phyloP scores from a whole-genome alignment of 192 early-diverging fungal species.

The Entomortierella beljakovae region DNA sequence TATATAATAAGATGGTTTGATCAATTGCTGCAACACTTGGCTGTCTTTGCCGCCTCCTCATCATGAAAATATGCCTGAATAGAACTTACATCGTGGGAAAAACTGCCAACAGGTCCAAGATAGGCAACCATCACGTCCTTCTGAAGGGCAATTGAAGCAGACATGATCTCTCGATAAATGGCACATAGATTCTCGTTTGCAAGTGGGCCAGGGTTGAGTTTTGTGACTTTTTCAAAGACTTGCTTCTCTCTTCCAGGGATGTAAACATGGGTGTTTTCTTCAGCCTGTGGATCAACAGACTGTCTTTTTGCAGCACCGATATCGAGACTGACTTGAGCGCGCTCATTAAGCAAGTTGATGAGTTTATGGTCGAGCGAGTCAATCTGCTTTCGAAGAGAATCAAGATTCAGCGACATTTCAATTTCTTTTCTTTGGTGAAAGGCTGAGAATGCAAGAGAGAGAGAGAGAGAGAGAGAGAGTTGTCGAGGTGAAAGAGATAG shows the following conservation, averaged over 20 bases:
- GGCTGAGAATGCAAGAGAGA: background rate
- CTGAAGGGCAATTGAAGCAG: constrained; percentile 87
- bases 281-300: constrained; percentile 23
- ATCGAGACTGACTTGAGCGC: constrained; percentile 82
- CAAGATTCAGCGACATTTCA: constrained; percentile 57
- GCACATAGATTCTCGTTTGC: constrained; percentile 44
- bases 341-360: constrained; percentile 84
- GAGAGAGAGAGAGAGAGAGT: background rate
- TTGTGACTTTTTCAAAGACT: constrained; percentile 78
- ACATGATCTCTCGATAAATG: constrained; percentile 85
- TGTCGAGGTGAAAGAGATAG: background rate
- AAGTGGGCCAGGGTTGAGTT: constrained; percentile 84
- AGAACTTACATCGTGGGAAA: constrained; percentile 82
- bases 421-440: background rate
- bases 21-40: background rate
- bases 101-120: constrained; percentile 91
- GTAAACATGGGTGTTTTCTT: constrained; percentile 72
- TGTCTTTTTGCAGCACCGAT: constrained; percentile 80
- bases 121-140: constrained; percentile 86
- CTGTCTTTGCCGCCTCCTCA: background rate
- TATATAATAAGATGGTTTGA: background rate
- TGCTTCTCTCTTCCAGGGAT: constrained; percentile 82
- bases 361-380: constrained; percentile 80
- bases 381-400: constrained; percentile 71
- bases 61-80: background rate